phyloP scores from a whole-genome alignment of 1,284 basidiomycete species.

The Lignosus rhinocerotis region DNA sequence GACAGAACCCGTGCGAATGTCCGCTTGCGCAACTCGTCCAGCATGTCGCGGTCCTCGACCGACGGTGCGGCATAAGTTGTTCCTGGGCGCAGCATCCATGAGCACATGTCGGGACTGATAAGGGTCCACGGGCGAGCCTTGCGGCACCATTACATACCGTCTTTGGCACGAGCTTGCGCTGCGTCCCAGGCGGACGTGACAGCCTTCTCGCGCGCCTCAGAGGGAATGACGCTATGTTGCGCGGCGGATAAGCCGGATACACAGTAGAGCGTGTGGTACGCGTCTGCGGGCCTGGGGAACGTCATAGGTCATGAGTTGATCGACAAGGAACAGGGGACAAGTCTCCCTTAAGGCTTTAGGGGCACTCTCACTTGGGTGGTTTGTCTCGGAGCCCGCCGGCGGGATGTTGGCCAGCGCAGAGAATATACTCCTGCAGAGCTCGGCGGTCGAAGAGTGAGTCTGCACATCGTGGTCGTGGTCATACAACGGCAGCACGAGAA shows the following conservation, averaged over 20 bases:
- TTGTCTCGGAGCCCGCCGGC: constrained; percentile 92
- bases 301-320: not conserved
- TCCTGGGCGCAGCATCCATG: not conserved
- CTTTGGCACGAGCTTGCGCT: constrained; percentile 14
- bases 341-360: not conserved
- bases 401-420: constrained; percentile 84
- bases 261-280: constrained; percentile 92
- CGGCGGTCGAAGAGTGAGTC: constrained; percentile 57
- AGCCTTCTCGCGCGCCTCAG: constrained; percentile 42
- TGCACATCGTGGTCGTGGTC: constrained; percentile 25
- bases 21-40: constrained; percentile 44
- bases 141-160: constrained; percentile 30
- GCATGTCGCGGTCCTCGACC: constrained; percentile 16
- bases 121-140: not conserved
- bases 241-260: constrained; percentile 86
- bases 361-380: constrained; percentile 77
- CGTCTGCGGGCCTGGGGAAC: constrained; percentile 64
- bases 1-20: constrained; percentile 63
- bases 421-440: constrained; percentile 87
- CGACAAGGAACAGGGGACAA: constrained; percentile 11
- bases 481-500: not conserved
- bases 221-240: constrained; percentile 73
- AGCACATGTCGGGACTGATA: not conserved
- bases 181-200: constrained; percentile 47
- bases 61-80: constrained; percentile 13